phyloP scores from a whole-genome alignment of 2,329 filamentous ascomycete species.

The Fusarium xylarioides region DNA sequence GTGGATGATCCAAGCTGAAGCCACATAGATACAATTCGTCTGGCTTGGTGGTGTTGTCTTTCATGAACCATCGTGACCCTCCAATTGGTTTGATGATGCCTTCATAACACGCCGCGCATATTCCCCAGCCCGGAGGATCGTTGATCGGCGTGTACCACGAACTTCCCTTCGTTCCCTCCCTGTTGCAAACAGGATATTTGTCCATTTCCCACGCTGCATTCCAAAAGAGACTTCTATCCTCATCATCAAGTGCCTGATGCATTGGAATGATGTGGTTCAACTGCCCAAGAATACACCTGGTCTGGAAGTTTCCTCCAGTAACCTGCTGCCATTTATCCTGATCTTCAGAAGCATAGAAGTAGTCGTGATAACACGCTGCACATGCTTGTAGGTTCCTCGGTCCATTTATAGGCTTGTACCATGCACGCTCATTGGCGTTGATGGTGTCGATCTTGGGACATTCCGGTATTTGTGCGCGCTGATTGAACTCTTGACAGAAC shows the following conservation, averaged over 20 bases:
- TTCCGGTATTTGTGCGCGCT: conserved; percentile 36
- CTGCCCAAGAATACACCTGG: conserved; percentile 44
- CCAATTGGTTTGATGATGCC: conserved; percentile 45
- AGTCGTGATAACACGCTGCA: conserved; percentile 50
- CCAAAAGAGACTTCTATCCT: conserved; percentile 50
- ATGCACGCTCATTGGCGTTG: conserved; percentile 40
- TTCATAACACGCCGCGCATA: conserved; percentile 50
- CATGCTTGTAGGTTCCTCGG: conserved; percentile 46
- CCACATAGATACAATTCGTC: conserved; percentile 44
- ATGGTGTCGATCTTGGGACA: conserved; percentile 41
- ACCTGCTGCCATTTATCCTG: conserved; percentile 37
- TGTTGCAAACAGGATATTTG: conserved; percentile 44
- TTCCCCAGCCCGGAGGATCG: conserved; percentile 45
- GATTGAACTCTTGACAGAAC: conserved; percentile 46
- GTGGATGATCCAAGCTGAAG: conserved; percentile 46
- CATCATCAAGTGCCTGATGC: conserved; percentile 40
- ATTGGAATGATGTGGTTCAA: conserved; percentile 46
- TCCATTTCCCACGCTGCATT: conserved; percentile 39
- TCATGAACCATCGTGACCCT: conserved; percentile 44
- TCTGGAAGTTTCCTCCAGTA: conserved; percentile 28
- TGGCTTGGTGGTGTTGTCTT: conserved; percentile 20
- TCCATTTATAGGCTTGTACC: conserved; percentile 45
- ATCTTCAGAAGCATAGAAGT: conserved; percentile 45
- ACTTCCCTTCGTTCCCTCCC: conserved; percentile 42
- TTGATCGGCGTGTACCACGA: conserved; percentile 49